These are phyloP conservation scores for Trichoderma brevicompactum DNA, from an alignment of 2,329 filamentous ascomycete genomes.

Conservation along the genomic window DNA sequence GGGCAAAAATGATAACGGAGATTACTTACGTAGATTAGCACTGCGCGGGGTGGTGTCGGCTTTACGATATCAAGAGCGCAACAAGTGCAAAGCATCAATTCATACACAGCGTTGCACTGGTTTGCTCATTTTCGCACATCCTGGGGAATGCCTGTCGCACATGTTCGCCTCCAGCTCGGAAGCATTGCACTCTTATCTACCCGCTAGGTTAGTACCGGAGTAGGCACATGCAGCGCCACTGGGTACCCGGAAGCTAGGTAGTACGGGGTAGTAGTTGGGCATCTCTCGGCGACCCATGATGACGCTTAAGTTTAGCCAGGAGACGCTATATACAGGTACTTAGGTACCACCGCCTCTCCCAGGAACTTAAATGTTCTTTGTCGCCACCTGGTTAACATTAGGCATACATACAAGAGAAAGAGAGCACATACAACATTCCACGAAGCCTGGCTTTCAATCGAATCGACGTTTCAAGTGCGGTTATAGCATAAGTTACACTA, in stretches of 20 bases:
- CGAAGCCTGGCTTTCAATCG: no score
- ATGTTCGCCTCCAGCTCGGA: not conserved
- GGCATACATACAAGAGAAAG: not conserved
- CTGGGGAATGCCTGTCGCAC: not conserved
- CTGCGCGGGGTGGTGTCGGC: not conserved
- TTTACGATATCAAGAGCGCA: not conserved
- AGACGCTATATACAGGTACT: not conserved
- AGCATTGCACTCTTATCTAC: conserved; percentile 17
- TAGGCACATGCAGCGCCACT: not conserved
- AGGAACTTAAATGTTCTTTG: conserved; percentile 14
- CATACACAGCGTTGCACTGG: not conserved
- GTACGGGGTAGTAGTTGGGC: conserved; percentile 16
- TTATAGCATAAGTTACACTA: not conserved
- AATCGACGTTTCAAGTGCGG: not conserved
- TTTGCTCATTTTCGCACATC: not conserved
- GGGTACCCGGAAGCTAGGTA: not conserved
- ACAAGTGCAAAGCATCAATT: not conserved
- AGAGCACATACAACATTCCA: no score
- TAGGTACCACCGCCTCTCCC: conserved; percentile 10
- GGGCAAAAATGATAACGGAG: not conserved
- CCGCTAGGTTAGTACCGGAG: not conserved
- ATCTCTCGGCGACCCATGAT: not conserved
- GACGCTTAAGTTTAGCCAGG: not conserved
- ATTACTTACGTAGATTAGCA: not conserved
- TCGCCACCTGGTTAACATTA: conserved; percentile 15